Conservation (phyloP, 176 grass and related monocot genomes). For the Rhynchospora tenuis region DNA sequence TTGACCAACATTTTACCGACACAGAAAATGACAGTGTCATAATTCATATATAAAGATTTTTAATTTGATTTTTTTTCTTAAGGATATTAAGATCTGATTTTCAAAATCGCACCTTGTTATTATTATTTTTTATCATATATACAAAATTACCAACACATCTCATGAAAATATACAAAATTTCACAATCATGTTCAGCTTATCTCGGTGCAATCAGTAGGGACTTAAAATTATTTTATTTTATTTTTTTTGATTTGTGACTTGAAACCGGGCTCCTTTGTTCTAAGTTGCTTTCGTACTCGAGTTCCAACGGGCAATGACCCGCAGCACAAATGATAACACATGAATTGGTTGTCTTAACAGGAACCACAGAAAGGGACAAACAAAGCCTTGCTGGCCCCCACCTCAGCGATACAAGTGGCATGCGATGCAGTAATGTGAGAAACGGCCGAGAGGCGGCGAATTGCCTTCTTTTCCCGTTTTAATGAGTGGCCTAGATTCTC, state of each 20-base stretch:
- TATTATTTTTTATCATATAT: not conserved
- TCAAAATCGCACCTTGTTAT: not conserved
- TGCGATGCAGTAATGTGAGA: not conserved
- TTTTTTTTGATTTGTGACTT: not conserved
- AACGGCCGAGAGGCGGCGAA: conserved; percentile 9
- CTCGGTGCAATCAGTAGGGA: not conserved
- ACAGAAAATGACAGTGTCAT: too few species aligned
- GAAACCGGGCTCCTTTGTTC: not conserved
- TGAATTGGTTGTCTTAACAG: not conserved
- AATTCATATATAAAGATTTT: too few species aligned
- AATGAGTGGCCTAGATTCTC: not conserved
- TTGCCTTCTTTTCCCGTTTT: not conserved
- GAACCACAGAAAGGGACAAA: not conserved
- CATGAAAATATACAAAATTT: not conserved
- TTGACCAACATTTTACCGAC: too few species aligned
- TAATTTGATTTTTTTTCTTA: too few species aligned
- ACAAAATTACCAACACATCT: not conserved
- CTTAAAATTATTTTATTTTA: not conserved
- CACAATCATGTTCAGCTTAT: not conserved
- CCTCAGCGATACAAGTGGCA: not conserved
- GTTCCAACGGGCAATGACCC: not conserved
- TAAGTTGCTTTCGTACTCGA: not conserved
- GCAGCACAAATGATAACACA: not conserved
- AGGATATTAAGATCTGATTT: not conserved
- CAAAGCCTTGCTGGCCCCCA: not conserved